A percentile compares a stretch with the other conserved stretches of the same genome.
Conservation (phyloP, 768 basidiomycete genomes). For the Pisolithus microcarpus region DNA sequence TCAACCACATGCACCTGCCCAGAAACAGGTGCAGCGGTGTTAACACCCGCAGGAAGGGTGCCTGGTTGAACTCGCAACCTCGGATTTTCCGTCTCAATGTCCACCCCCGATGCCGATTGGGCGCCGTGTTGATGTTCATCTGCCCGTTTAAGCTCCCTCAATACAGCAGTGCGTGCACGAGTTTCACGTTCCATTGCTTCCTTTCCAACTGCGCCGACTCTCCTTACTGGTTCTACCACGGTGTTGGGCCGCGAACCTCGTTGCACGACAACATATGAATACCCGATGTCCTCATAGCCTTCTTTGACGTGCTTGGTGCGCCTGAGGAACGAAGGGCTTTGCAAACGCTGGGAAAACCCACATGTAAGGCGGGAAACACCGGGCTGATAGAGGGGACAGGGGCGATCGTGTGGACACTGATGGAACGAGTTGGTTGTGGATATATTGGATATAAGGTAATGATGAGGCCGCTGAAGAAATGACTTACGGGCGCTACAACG, state of each 20-base stretch:
- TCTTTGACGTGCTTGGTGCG: slow-evolving; percentile 78
- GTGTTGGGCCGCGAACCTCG: slow-evolving; percentile 61
- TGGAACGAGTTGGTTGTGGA: slow-evolving; percentile 3
- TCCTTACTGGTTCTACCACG: slow-evolving; percentile 12
- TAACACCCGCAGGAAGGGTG: not conserved
- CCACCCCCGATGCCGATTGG: slow-evolving; percentile 22
- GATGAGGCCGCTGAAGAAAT: not conserved
- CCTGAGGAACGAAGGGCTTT: slow-evolving; percentile 79
- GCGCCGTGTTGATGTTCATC: slow-evolving; percentile 13
- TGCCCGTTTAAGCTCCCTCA: slow-evolving; percentile 20
- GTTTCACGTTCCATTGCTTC: slow-evolving; percentile 23
- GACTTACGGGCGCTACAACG: slow-evolving; percentile 81
- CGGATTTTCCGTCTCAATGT: slow-evolving; percentile 19
- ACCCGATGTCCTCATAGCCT: slow-evolving; percentile 83
- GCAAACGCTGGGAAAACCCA: slow-evolving; percentile 81
- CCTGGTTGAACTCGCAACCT: slow-evolving; percentile 5
- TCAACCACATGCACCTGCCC: slow-evolving; percentile 6
- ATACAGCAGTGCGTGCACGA: slow-evolving; percentile 10
- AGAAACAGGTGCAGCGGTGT: not conserved
- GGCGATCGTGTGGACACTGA: slow-evolving; percentile 86
- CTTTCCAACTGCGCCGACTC: slow-evolving; percentile 25
- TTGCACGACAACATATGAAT: slow-evolving; percentile 85
- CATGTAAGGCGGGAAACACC: slow-evolving; percentile 54
- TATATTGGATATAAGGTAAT: slow-evolving; percentile 11
- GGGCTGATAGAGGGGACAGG: slow-evolving; percentile 69